A percentile compares a stretch with the other conserved stretches of the same genome.
phyloP scores from a whole-genome alignment of 495 filamentous ascomycete genomes.

The Trichoderma parareesei region DNA sequence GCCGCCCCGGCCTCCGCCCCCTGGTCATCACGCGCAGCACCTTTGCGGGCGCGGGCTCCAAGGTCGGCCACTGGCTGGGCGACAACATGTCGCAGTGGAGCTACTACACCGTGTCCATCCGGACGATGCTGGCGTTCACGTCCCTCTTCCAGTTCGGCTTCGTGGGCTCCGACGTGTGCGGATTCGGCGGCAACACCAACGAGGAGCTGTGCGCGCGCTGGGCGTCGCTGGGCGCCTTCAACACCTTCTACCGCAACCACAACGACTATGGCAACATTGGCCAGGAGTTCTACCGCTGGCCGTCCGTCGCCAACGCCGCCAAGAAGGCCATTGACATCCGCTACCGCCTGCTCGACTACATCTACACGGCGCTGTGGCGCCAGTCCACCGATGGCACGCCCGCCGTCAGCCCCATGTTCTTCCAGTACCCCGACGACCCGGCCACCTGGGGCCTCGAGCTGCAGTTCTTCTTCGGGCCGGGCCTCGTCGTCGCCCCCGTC shows the following conservation, averaged over 20 bases:
- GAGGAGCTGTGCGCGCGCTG: conserved; percentile 78
- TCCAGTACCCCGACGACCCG: conserved; percentile 58
- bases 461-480: conserved; percentile 70
- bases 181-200: conserved; percentile 62
- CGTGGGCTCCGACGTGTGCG: conserved; percentile 79
- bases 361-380: conserved; percentile 65
- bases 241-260: conserved; percentile 81
- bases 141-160: conserved; percentile 77
- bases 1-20: conserved; percentile 60
- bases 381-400: conserved; percentile 65
- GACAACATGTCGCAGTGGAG: conserved; percentile 73
- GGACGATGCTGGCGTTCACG: conserved; percentile 63
- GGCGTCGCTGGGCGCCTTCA: conserved; percentile 74
- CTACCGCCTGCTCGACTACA: conserved; percentile 71
- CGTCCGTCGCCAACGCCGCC: conserved; percentile 54
- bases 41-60: conserved; percentile 68
- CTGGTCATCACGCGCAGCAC: conserved; percentile 79
- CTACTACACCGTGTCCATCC: conserved; percentile 62
- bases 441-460: conserved; percentile 51
- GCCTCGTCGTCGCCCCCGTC: conserved; percentile 67
- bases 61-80: conserved; percentile 83
- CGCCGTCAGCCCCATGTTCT: conserved; percentile 61
- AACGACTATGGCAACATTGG: conserved; percentile 21
- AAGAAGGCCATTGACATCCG: conserved; percentile 65
- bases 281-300: conserved; percentile 79